Evolutionary conservation across 2,329 filamentous ascomycete species (phyloP).

Genomic region (Chaetomium olivaceum): DNA sequence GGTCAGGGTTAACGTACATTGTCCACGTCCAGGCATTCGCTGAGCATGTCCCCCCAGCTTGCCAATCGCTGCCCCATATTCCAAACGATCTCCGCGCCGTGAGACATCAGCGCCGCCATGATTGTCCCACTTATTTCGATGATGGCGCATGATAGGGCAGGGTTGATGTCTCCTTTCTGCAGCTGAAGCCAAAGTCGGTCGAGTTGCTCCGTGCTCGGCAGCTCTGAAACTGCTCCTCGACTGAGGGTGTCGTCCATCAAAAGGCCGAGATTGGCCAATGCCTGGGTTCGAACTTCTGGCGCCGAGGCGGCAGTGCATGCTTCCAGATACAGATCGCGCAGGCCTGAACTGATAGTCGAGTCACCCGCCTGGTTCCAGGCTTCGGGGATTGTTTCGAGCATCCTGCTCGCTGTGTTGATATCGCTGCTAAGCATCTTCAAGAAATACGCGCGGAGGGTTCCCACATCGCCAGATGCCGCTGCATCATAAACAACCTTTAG

Average conservation of each 20-base stretch:
- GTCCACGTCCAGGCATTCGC: constrained; percentile 29
- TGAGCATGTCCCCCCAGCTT: constrained; percentile 31
- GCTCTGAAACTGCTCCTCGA: constrained; percentile 29
- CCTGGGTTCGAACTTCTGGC: constrained; percentile 49
- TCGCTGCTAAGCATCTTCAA: constrained; percentile 43
- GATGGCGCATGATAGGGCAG: constrained; percentile 51
- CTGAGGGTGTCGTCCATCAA: constrained; percentile 46
- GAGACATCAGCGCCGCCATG: constrained; percentile 38
- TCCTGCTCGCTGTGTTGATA: constrained; percentile 44
- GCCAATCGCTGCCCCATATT: constrained; percentile 22
- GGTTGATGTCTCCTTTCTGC: constrained; percentile 42
- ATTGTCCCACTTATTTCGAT: constrained; percentile 51
- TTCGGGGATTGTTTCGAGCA: constrained; percentile 43
- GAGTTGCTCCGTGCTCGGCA: constrained; percentile 42
- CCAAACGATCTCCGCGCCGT: not conserved
- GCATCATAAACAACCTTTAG: constrained; percentile 42
- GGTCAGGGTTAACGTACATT: constrained; percentile 24
- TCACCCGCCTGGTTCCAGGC: constrained; percentile 32
- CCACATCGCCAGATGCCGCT: constrained; percentile 23
- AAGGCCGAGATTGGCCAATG: constrained; percentile 50
- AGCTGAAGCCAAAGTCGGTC: constrained; percentile 44
- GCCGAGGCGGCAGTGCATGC: constrained; percentile 42
- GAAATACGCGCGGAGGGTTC: constrained; percentile 37
- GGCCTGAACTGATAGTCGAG: constrained; percentile 12
- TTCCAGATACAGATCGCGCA: constrained; percentile 48